A percentile compares a stretch with the other conserved stretches of the same genome.
Conservation (phyloP, 441 rosid genomes). For the Euphorbia schlechtendalii region DNA sequence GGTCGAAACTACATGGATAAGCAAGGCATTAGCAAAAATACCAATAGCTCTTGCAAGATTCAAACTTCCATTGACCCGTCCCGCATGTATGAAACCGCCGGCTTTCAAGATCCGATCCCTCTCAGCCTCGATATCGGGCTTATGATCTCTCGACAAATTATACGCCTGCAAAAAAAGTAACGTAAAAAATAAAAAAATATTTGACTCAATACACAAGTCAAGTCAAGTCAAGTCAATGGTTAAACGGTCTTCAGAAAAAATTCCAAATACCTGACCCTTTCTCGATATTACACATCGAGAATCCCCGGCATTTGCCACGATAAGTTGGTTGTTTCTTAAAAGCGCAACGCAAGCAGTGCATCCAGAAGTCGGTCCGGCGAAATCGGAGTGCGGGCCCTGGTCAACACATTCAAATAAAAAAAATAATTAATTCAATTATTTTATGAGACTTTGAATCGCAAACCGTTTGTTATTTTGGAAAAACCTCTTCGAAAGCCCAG, state of each 20-base stretch:
- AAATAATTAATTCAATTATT: background rate
- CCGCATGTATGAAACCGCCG: conserved; percentile 95
- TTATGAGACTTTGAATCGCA: background rate
- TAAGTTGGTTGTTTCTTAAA: conserved; percentile 56
- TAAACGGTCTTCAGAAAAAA: background rate
- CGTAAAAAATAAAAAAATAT: no score
- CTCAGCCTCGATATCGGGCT: conserved; percentile 93
- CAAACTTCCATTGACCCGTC: conserved; percentile 93
- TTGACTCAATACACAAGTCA: no score
- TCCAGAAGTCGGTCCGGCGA: conserved; percentile 75
- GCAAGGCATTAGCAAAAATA: conserved; percentile 15
- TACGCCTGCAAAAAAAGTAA: conserved; percentile 47
- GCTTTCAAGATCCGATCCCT: conserved; percentile 90
- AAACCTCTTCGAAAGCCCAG: conserved; percentile 85
- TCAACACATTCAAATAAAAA: conserved; percentile 7
- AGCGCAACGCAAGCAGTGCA: conserved; percentile 92
- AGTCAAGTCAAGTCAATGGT: no score
- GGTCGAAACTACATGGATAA: no score
- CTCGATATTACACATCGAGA: conserved; percentile 90
- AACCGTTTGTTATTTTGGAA: background rate
- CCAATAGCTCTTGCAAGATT: conserved; percentile 97
- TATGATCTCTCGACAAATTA: conserved; percentile 92
- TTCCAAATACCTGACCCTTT: conserved; percentile 76
- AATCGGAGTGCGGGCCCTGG: conserved; percentile 94
- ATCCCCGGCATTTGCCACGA: conserved; percentile 93